A percentile compares a stretch with the other conserved stretches of the same genome.
Evolutionary conservation across 108 stramenopile genomes (phyloP).

Genomic region (Cyclotella sp.): DNA sequence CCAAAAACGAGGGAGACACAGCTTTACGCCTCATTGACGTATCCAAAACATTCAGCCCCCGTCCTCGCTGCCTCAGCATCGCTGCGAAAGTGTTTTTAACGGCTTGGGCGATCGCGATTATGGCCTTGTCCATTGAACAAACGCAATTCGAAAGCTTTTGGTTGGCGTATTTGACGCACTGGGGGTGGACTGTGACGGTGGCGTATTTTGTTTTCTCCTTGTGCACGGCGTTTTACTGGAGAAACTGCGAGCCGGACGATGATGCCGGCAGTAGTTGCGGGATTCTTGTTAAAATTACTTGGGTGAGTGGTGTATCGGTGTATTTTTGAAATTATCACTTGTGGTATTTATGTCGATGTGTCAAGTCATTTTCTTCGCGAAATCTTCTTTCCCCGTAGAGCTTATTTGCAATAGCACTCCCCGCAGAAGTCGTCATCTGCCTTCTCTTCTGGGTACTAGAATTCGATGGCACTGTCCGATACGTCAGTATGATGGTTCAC

Average conservation of each 20-base stretch:
- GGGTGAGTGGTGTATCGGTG: too few relatives aligned
- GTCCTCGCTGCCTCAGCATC: background rate
- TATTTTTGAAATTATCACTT: background rate
- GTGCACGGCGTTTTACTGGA: background rate
- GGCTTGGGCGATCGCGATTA: conserved; percentile 11
- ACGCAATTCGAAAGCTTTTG: conserved; percentile 5
- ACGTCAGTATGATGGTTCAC: conserved; percentile 19
- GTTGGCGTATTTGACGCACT: conserved; percentile 27
- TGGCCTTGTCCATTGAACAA: conserved; percentile 8
- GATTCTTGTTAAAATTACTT: background rate
- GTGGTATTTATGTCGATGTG: background rate
- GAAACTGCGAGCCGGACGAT: background rate
- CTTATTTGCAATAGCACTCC: conserved; percentile 18
- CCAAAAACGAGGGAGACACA: background rate
- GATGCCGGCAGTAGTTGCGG: background rate
- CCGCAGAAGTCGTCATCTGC: conserved; percentile 15
- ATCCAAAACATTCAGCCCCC: conserved; percentile 13
- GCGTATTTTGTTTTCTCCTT: conserved; percentile 21
- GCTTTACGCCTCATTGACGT: background rate
- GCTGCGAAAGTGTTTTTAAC: conserved; percentile 1
- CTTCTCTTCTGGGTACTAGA: conserved; percentile 10
- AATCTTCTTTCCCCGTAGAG: background rate
- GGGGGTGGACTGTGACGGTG: conserved; percentile 3
- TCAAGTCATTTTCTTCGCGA: background rate
- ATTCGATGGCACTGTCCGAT: conserved; percentile 1